Percentiles rank a stretch among this genome's conserved stretches.
These are phyloP conservation scores for Sanghuangporus baumii DNA, from an alignment of 1,284 basidiomycete genomes.

Conservation along the genomic window DNA sequence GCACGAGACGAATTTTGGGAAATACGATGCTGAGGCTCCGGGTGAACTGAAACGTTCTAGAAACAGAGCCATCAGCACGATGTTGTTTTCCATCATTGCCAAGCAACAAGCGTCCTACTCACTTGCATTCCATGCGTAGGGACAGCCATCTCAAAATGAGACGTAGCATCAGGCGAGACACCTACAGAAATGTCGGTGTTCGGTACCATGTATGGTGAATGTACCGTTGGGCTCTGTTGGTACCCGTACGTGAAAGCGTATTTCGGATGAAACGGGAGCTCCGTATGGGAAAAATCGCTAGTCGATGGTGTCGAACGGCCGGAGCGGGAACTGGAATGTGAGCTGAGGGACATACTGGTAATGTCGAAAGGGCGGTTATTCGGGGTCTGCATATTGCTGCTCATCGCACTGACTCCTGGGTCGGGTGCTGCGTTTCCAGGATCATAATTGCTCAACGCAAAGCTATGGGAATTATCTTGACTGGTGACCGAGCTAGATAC, in stretches of 20 bases:
- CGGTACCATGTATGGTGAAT: background rate
- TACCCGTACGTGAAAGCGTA: background rate
- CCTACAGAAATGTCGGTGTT: background rate
- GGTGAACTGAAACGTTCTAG: background rate
- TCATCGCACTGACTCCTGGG: background rate
- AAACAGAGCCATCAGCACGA: background rate
- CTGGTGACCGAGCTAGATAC: background rate
- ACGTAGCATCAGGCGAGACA: background rate
- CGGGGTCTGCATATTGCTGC: background rate
- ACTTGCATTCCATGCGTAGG: background rate
- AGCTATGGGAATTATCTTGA: background rate
- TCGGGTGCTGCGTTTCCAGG: background rate
- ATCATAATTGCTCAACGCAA: background rate
- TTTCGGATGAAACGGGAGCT: background rate
- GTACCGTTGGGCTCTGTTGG: background rate
- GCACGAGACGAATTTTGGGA: background rate
- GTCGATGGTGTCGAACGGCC: constrained; percentile 5
- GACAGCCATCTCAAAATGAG: background rate
- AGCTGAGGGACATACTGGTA: background rate
- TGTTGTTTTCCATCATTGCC: background rate
- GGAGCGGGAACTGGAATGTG: constrained; percentile 1
- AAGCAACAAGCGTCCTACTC: background rate
- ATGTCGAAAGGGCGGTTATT: background rate
- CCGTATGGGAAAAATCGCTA: background rate
- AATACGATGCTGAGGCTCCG: too few species aligned